Evolutionary conservation across 345 rosid species (phyloP).

Genomic region (Ceriops zippeliana): DNA sequence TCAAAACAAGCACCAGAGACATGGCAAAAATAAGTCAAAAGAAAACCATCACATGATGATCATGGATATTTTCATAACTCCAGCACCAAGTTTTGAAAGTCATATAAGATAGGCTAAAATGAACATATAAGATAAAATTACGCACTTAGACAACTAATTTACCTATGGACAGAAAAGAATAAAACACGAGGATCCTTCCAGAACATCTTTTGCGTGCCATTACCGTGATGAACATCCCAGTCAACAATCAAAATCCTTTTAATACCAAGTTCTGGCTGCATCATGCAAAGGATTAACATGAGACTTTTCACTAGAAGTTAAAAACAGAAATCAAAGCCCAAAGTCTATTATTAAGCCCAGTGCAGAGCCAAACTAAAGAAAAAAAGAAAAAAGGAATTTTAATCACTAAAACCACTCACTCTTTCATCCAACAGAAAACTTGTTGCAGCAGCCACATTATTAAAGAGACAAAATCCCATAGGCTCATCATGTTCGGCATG

Average conservation of each 20-base stretch:
- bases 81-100: no score
- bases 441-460: constrained; percentile 90
- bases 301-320: constrained; percentile 2
- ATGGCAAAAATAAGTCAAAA: background rate
- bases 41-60: no score
- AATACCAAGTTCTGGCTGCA: constrained; percentile 68
- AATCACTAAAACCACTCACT: constrained; percentile 35
- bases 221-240: constrained; percentile 99
- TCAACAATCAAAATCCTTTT: constrained; percentile 85
- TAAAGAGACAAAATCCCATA: constrained; percentile 91
- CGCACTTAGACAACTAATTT: constrained; percentile 9
- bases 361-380: background rate
- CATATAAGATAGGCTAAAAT: background rate
- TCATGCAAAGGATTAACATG: background rate
- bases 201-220: constrained; percentile 88
- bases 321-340: constrained; percentile 1
- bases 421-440: constrained; percentile 59
- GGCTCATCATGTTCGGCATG: constrained; percentile 86
- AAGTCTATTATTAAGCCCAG: background rate
- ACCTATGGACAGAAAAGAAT: constrained; percentile 99
- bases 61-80: no score
- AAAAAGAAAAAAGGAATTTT: background rate
- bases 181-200: constrained; percentile 88
- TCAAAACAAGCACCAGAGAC: background rate
- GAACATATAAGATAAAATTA: background rate